phyloP scores from a whole-genome alignment of 1,284 basidiomycete genomes.

The Ustilago tritici region DNA sequence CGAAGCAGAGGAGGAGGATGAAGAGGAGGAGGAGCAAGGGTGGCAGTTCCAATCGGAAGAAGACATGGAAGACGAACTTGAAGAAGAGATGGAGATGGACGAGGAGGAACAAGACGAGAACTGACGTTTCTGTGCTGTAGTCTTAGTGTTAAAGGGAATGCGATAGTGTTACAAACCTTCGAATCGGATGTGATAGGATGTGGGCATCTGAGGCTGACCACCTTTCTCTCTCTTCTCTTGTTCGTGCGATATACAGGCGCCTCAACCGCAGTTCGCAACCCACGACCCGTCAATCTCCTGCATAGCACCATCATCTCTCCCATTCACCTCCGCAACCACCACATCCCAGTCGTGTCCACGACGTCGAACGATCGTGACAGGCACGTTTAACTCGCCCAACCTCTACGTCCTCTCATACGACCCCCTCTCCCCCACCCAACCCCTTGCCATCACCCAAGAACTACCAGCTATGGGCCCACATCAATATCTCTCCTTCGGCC shows the following conservation, averaged over 20 bases:
- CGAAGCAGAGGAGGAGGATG: slow-evolving; percentile 31
- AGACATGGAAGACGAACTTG: slow-evolving; percentile 29
- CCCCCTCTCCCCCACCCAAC: slow-evolving; percentile 7
- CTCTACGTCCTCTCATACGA: slow-evolving; percentile 59
- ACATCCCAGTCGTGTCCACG: slow-evolving; percentile 29
- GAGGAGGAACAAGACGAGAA: slow-evolving; percentile 37
- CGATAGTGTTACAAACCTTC: neutral
- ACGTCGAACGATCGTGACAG: slow-evolving; percentile 46
- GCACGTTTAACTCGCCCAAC: slow-evolving; percentile 59
- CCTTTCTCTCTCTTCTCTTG: neutral
- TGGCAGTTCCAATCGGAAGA: slow-evolving; percentile 26
- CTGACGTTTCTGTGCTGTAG: neutral
- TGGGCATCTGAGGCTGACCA: neutral
- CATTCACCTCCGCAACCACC: neutral
- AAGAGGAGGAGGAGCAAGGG: slow-evolving; percentile 14
- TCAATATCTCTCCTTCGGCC: slow-evolving; percentile 55
- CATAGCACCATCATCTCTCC: neutral
- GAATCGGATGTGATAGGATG: neutral
- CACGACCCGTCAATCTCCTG: slow-evolving; percentile 26
- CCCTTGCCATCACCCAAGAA: slow-evolving; percentile 32
- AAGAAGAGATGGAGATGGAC: slow-evolving; percentile 17
- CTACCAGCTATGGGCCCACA: slow-evolving; percentile 50
- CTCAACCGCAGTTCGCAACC: neutral
- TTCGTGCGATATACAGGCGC: slow-evolving; percentile 1
- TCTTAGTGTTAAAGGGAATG: neutral